Evolutionary conservation across 306 rosid species (phyloP).

Genomic region (Acmispon strigosus): DNA sequence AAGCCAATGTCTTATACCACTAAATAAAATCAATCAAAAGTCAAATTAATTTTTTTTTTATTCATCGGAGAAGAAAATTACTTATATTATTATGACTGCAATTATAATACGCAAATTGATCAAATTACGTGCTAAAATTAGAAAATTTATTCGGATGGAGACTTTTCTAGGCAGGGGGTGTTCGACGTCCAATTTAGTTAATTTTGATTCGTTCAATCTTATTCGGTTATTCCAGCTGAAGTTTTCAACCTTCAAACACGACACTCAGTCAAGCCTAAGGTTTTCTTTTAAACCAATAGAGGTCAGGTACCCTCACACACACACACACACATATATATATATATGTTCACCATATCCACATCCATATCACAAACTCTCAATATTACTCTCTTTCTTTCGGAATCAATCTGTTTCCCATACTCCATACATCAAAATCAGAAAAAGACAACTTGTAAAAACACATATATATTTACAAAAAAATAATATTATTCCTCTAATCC

Average conservation of each 20-base stretch:
- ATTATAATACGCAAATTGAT: too few species aligned
- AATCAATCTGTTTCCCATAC: neutral
- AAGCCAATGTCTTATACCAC: too few species aligned
- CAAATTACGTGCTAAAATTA: too few species aligned
- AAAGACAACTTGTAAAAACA: too few species aligned
- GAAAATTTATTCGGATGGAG: neutral
- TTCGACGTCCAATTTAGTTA: neutral
- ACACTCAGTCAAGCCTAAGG: neutral
- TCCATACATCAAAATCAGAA: too few species aligned
- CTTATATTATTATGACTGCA: too few species aligned
- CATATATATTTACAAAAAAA: too few species aligned
- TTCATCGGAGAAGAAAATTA: too few species aligned
- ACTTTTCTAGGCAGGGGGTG: neutral
- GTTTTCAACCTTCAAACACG: constrained; percentile 1
- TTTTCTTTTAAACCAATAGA: neutral
- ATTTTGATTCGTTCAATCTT: constrained; percentile 9
- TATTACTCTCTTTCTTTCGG: neutral
- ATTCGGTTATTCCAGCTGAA: too few species aligned
- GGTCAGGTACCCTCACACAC: neutral
- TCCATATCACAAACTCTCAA: neutral
- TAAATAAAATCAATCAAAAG: too few species aligned
- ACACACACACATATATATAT: neutral
- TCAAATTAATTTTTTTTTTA: too few species aligned
- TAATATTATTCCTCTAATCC: too few species aligned
- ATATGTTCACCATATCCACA: neutral